phyloP scores from a whole-genome alignment of 495 filamentous ascomycete species.

The Staphylotrichum longicolle region DNA sequence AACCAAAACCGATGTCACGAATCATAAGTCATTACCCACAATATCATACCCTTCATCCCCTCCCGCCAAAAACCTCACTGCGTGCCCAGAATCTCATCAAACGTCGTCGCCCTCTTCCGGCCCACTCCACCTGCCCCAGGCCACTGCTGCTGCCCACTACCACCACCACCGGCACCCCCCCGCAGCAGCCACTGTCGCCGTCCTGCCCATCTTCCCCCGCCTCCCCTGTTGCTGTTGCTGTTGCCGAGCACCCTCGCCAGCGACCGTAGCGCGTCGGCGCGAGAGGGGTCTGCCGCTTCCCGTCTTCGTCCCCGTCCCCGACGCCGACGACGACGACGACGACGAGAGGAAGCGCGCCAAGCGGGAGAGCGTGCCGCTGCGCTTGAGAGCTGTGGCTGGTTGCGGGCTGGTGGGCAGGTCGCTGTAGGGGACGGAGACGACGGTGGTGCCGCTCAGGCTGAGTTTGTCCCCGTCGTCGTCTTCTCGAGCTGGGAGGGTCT shows the following conservation, averaged over 20 bases:
- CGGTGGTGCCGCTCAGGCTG: slow-evolving; percentile 2
- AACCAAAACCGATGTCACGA: too few relatives aligned
- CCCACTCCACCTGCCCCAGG: not conserved
- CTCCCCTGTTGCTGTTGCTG: too few relatives aligned
- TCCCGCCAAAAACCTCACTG: not conserved
- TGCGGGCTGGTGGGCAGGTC: not conserved
- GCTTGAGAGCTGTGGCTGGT: not conserved
- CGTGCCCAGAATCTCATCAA: slow-evolving; percentile 24
- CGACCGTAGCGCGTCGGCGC: not conserved
- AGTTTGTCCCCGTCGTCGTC: not conserved
- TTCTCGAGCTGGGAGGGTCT: not conserved
- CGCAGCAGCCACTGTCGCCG: not conserved
- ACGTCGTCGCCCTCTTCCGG: slow-evolving; percentile 21
- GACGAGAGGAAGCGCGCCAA: slow-evolving; percentile 13
- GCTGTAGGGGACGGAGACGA: not conserved
- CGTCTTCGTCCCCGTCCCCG: too few relatives aligned
- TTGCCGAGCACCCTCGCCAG: not conserved
- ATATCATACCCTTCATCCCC: not conserved
- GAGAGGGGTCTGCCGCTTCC: too few relatives aligned
- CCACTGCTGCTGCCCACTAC: not conserved
- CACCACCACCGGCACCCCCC: not conserved
- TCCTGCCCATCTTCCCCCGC: not conserved
- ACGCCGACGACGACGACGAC: not conserved
- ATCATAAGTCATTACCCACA: not conserved
- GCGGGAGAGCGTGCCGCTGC: slow-evolving; percentile 14